Conservation (phyloP, 2,329 filamentous ascomycete species). For the Penicillium sp. region DNA sequence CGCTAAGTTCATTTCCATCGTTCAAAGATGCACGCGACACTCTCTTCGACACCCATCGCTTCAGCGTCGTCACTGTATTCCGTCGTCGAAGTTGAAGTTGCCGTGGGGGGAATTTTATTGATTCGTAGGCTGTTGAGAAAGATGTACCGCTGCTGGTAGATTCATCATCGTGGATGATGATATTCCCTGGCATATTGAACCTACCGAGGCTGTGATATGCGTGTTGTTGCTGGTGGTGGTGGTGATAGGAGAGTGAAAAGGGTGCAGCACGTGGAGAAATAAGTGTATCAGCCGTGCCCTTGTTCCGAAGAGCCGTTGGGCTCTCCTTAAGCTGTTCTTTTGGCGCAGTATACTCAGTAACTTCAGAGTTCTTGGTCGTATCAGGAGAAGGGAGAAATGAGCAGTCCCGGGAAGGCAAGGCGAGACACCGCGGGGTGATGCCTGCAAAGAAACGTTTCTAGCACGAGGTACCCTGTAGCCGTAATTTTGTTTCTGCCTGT, state of each 20-base stretch:
- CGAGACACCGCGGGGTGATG: not conserved
- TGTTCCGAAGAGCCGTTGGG: not conserved
- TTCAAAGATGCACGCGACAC: not conserved
- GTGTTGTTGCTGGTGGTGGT: not conserved
- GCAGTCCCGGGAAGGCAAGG: not conserved
- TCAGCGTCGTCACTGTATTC: not conserved
- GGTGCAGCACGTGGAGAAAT: not conserved
- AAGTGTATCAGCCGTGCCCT: not conserved
- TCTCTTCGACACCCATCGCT: slow-evolving; percentile 1
- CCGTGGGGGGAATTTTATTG: not conserved
- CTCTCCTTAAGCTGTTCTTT: not conserved
- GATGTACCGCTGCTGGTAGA: not conserved
- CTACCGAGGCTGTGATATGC: not conserved
- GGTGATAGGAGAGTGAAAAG: not conserved
- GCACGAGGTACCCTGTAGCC: not conserved
- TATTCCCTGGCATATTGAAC: not conserved
- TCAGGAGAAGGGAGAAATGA: not conserved
- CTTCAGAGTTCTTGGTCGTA: not conserved
- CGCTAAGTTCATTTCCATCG: not conserved
- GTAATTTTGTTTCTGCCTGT: not conserved
- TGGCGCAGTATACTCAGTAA: not conserved
- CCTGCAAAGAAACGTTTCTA: not conserved
- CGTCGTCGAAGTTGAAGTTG: not conserved
- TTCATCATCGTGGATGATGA: not conserved
- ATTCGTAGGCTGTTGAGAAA: not conserved